Evolutionary conservation across 768 basidiomycete species (phyloP).

Genomic region (Leccinellum rugosiceps): DNA sequence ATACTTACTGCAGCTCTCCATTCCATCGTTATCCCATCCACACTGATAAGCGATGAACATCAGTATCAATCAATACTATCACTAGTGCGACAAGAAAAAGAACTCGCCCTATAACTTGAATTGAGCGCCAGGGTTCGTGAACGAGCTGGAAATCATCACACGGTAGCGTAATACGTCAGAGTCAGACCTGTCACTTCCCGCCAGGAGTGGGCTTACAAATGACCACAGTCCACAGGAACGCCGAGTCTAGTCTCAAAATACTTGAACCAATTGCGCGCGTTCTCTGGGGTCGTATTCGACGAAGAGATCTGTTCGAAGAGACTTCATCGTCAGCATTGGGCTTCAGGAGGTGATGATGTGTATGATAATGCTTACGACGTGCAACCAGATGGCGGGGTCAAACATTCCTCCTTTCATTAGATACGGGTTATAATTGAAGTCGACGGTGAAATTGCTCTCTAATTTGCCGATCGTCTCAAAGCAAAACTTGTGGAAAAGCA

Average conservation of each 20-base stretch:
- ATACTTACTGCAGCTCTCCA: neutral
- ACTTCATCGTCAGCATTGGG: too few relatives aligned
- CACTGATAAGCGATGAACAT: neutral
- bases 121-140: constrained; percentile 3
- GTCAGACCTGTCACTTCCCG: neutral
- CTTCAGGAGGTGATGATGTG: neutral
- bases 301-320: constrained; percentile 43
- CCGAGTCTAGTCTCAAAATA: constrained; percentile 53
- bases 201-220: constrained; percentile 39
- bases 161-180: too few relatives aligned
- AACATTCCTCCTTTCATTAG: constrained; percentile 56
- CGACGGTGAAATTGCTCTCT: constrained; percentile 48
- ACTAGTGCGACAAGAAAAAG: neutral
- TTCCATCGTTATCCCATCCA: neutral
- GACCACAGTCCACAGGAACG: constrained; percentile 48
- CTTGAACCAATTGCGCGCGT: constrained; percentile 49
- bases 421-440: constrained; percentile 51
- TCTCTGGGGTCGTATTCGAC: constrained; percentile 48
- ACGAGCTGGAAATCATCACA: neutral
- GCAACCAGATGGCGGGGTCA: constrained; percentile 57
- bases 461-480: constrained; percentile 52
- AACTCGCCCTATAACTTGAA: constrained; percentile 3
- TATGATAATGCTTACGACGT: neutral
- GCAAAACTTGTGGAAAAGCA: constrained; percentile 24
- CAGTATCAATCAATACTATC: too few relatives aligned